phyloP scores from a whole-genome alignment of 2,329 filamentous ascomycete species.

The Claviceps lovelessii region DNA sequence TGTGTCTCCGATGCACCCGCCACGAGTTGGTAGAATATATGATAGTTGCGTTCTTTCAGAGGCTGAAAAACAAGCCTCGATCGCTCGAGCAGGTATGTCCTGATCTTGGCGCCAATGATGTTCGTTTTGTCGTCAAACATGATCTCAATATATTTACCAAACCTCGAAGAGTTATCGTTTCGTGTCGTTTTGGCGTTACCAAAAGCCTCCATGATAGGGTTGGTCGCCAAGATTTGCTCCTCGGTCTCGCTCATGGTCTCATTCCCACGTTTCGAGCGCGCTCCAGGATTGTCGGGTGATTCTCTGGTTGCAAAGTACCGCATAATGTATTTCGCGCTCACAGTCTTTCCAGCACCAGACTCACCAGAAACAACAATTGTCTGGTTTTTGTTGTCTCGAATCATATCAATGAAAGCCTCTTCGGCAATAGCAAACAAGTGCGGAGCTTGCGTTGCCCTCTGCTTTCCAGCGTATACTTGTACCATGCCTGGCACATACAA shows the following conservation, averaged over 20 bases:
- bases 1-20: slow-evolving; percentile 80
- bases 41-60: slow-evolving; percentile 94
- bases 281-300: slow-evolving; percentile 72
- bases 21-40: slow-evolving; percentile 96
- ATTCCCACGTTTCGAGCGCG: slow-evolving; percentile 58
- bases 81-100: slow-evolving; percentile 87
- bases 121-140: slow-evolving; percentile 94
- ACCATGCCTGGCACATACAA: slow-evolving; percentile 98
- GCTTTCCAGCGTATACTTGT: slow-evolving; percentile 96
- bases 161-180: slow-evolving; percentile 97
- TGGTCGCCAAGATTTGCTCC: slow-evolving; percentile 94
- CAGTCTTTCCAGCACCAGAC: slow-evolving; percentile 96
- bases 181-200: slow-evolving; percentile 99
- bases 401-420: slow-evolving; percentile 98
- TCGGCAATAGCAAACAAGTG: slow-evolving; percentile 98
- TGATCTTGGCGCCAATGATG: slow-evolving; percentile 94
- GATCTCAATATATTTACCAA: slow-evolving; percentile 99
- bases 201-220: slow-evolving; percentile 99
- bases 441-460: slow-evolving; percentile 88
- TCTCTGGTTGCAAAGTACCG: slow-evolving; percentile 97
- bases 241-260: slow-evolving; percentile 93
- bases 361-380: slow-evolving; percentile 98
- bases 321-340: slow-evolving; percentile 99
- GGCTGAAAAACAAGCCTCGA: slow-evolving; percentile 95
- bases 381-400: slow-evolving; percentile 90